Conservation (phyloP, 2,329 filamentous ascomycete species). For the Furcasterigmium sp. region DNA sequence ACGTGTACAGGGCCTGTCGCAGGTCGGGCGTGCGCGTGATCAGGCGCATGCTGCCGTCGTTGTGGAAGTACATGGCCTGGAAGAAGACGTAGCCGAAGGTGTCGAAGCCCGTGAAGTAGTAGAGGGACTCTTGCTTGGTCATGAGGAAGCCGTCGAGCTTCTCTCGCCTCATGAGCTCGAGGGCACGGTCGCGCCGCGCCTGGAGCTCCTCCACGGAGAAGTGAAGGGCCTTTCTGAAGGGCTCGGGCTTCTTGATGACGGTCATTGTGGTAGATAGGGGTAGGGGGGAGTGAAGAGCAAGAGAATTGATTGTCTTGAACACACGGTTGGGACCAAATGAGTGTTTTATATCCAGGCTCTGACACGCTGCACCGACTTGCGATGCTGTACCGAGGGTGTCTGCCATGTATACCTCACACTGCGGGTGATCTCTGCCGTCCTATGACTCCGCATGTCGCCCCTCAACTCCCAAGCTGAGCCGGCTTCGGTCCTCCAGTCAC, state of each 20-base stretch:
- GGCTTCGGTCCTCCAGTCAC: too few species aligned
- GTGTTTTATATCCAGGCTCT: too few species aligned
- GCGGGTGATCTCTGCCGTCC: too few species aligned
- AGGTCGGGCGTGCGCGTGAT: slow-evolving; percentile 24
- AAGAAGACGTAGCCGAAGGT: slow-evolving; percentile 30
- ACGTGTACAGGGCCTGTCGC: slow-evolving; percentile 26
- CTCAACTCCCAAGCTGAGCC: too few species aligned
- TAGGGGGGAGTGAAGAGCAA: too few species aligned
- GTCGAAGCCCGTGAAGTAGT: slow-evolving; percentile 24
- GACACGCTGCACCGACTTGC: too few species aligned
- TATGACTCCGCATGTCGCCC: too few species aligned
- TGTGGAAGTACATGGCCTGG: slow-evolving; percentile 28
- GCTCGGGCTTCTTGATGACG: slow-evolving; percentile 5
- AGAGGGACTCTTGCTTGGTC: slow-evolving; percentile 25
- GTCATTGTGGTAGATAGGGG: too few species aligned
- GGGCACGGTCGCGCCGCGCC: slow-evolving; percentile 4
- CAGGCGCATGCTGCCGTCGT: slow-evolving; percentile 21
- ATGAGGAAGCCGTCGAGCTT: slow-evolving; percentile 27
- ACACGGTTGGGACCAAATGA: too few species aligned
- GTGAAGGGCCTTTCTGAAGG: slow-evolving; percentile 8
- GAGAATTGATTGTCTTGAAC: too few species aligned
- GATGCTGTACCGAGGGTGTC: too few species aligned
- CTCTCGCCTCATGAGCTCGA: slow-evolving; percentile 15
- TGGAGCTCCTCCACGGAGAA: slow-evolving; percentile 7
- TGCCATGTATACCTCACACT: too few species aligned